Evolutionary conservation across 441 rosid species (phyloP).

Genomic region (Populus hybrid): DNA sequence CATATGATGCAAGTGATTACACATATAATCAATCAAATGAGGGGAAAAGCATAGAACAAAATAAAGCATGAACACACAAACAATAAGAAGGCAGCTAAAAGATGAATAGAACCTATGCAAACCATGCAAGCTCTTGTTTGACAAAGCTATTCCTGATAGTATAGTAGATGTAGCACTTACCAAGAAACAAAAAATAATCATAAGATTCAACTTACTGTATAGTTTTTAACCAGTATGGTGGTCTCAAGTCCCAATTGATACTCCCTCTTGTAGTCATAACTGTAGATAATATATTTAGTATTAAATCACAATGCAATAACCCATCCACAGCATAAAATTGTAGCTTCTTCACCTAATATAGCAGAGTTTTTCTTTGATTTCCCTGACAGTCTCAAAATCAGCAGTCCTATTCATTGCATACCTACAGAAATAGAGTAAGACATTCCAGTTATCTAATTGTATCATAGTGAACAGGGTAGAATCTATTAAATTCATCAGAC

Average conservation of each 20-base stretch:
- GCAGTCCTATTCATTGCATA: slow-evolving; percentile 92
- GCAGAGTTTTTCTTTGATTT: slow-evolving; percentile 96
- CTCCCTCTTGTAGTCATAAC: slow-evolving; percentile 97
- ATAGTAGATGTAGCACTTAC: slow-evolving; percentile 1
- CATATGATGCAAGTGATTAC: background rate
- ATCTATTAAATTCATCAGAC: slow-evolving; percentile 10
- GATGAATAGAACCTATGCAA: background rate
- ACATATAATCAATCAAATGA: background rate
- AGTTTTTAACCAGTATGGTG: slow-evolving; percentile 89
- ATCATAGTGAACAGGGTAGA: slow-evolving; percentile 1
- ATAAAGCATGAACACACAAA: background rate
- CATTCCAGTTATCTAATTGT: slow-evolving; percentile 11
- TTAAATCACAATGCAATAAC: slow-evolving; percentile 5
- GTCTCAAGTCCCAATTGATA: slow-evolving; percentile 94
- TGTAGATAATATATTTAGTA: slow-evolving; percentile 27
- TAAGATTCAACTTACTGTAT: slow-evolving; percentile 62
- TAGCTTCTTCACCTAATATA: slow-evolving; percentile 63
- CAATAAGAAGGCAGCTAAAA: background rate
- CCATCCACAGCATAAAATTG: slow-evolving; percentile 2
- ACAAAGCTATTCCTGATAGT: background rate
- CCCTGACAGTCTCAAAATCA: slow-evolving; percentile 96
- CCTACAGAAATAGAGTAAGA: slow-evolving; percentile 40
- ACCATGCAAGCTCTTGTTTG: background rate
- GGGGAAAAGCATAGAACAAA: background rate
- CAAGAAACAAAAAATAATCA: background rate